Base-by-base conservation (phyloP, 495 filamentous ascomycete species). In the Neurospora sp. region DNA sequence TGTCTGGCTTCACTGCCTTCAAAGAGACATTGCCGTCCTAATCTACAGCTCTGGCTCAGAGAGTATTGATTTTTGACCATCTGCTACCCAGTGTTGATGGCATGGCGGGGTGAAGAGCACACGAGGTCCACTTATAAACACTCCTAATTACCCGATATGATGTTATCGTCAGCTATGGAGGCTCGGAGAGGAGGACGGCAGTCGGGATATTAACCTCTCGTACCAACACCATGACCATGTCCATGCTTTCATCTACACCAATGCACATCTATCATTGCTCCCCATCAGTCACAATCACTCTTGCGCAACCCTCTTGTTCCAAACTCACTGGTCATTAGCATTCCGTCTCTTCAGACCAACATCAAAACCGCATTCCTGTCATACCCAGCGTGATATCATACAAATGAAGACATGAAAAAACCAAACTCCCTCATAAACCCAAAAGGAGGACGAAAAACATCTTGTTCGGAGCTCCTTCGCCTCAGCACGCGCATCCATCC, bases 401-500 rank as follows among this genome's bases (percentile, higher is more conserved):
- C 77, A 78, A 77, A 72, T 35, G 45, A 72, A 72, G 37, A 73
- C 41, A 73, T 40, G 40, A 35, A 42, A 42, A 20, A 70, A 38
- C 41, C 14, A 18, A 22, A 42, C 68, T 71, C 42, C 68, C 40
- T 73, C 41, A 31, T 72, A 69, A 47, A 69, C 39, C 37, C 41
- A 71, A 59, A 59, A 68, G 70, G 70, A 59, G 53, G 44, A 45
- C 35, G 35, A 71, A 69, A 35, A 31, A 31, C 27, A 31, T 31
- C 14, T 35, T 18, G 6, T 8, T 35, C 1, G 6, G 53, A 65
- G 68, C 61, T 37, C 35, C 47, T 69, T 71, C 53, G 68, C 39
- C 47, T 73, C 70, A 99, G 85, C 96, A 99, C 76, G 94, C 89
- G 82, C 96, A 99, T 65, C 96, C 94, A 78, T 96, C 92, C 72